Evolutionary conservation across 1,284 basidiomycete species (phyloP).

Genomic region (Peniophora sp.): DNA sequence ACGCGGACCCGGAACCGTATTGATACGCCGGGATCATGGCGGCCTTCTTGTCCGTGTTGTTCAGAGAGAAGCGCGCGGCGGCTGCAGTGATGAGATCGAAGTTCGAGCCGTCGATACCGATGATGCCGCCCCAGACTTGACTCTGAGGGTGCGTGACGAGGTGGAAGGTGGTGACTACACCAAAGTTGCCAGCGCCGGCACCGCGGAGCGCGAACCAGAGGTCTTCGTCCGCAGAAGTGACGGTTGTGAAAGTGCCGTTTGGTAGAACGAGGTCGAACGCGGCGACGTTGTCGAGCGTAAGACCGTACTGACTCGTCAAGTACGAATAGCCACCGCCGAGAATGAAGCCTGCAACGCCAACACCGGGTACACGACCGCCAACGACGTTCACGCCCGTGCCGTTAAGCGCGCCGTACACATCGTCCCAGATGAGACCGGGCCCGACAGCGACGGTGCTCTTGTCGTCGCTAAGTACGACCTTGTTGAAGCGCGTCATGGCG

Average conservation of each 20-base stretch:
- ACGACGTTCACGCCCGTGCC: constrained; percentile 38
- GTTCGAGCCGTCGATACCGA: constrained; percentile 2
- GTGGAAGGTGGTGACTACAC: constrained; percentile 53
- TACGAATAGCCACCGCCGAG: constrained; percentile 40
- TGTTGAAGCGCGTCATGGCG: constrained; percentile 39
- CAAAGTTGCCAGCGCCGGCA: constrained; percentile 14
- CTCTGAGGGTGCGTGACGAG: constrained; percentile 45
- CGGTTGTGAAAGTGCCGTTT: constrained; percentile 25
- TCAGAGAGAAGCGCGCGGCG: neutral
- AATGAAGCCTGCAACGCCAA: constrained; percentile 42
- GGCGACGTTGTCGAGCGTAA: constrained; percentile 35
- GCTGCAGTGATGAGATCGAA: neutral
- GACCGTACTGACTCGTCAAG: constrained; percentile 28
- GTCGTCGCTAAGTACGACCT: constrained; percentile 31
- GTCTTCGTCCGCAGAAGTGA: constrained; percentile 19
- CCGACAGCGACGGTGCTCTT: constrained; percentile 36
- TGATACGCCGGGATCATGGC: neutral
- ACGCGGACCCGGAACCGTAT: neutral
- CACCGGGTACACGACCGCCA: constrained; percentile 43
- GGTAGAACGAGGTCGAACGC: constrained; percentile 32
- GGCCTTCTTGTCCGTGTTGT: constrained; percentile 2
- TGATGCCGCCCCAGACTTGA: constrained; percentile 36
- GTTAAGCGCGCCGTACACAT: constrained; percentile 42
- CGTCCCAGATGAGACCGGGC: constrained; percentile 47
- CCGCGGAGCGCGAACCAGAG: constrained; percentile 33